Evolutionary conservation across 257 asterid genomes (phyloP), one percentile per base, ranked within the genome.

Genomic region (Echium plantagineum): DNA sequence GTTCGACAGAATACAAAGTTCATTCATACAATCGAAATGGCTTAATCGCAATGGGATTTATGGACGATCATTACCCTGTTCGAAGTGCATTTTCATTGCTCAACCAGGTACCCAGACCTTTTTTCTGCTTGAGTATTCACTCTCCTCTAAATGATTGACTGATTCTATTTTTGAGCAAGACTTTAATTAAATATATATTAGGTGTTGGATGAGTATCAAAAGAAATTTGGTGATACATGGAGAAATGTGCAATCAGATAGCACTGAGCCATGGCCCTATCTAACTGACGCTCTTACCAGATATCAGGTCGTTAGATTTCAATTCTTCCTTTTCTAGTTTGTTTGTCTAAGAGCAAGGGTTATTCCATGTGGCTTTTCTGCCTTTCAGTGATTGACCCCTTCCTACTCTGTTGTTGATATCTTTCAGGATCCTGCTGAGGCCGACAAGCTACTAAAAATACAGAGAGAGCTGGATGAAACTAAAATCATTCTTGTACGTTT

Each of bases 341-440:
- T 42, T 42, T 42, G 16, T 42, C 3, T 42, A 42, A 42, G 10
- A 42, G 13, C 15, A 12, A 42, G 12, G 49, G 49, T 42, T 42
- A 42, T 42, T 10, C 17, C 4, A 12, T 42, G 13, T 42, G 49
- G 28, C 17, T 56, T 48, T 16, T 20, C 30, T 0, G 42, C 17
- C 59, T 48, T 16, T 20, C 30, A 7, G 42, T 57, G 16, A 5
- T 47, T 59, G 64, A 22, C 55, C 22, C 58, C 51, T 20, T 69
- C 21, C 55, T 35, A 35, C 42, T 35, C 60, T 20, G 15, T 19
- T 59, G 46, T 66, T 28, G 32, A 28, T 28, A 28, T 28, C 32
- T 48, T 72, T 57, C 68, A 90, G 96, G 95, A 90, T 66, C 98
- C 96, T 64, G 94, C 98, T n/a, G 96, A 90, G 78, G 98, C 96